Percentiles rank a stretch among this genome's conserved stretches.
Evolutionary conservation across 1,139 yeast genomes (phyloP).

Genomic region (Kodamaea plutei): DNA sequence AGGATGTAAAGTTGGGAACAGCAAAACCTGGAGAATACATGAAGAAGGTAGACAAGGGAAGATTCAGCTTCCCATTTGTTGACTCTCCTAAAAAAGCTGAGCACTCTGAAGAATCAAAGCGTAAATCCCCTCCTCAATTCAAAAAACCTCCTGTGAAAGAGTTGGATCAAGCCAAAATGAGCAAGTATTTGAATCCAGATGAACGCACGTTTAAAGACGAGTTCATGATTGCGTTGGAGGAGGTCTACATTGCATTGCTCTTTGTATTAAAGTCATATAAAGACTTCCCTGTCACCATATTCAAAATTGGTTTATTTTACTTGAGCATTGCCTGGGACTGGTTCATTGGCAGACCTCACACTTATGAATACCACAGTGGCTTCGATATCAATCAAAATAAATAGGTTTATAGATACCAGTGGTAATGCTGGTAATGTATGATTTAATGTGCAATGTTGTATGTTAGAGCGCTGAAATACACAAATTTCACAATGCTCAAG

Average conservation of each 20-base stretch:
- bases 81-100: conserved; percentile 3
- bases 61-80: conserved; percentile 40
- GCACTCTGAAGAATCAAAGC: conserved; percentile 6
- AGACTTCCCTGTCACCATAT: conserved; percentile 63
- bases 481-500: too few species aligned
- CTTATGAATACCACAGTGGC: conserved; percentile 11
- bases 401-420: too few species aligned
- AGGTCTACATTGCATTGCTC: conserved; percentile 58
- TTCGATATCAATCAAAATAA: too few species aligned
- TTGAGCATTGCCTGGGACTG: conserved; percentile 62
- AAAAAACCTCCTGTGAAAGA: conserved; percentile 9
- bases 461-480: too few species aligned
- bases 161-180: conserved; percentile 10
- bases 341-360: conserved; percentile 56
- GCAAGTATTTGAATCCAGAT: conserved; percentile 10
- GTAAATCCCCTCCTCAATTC: conserved; percentile 7
- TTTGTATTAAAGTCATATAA: conserved; percentile 67
- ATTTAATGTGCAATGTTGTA: too few species aligned
- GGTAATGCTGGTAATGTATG: too few species aligned
- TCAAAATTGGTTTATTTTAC: conserved; percentile 46
- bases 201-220: conserved; percentile 32
- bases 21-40: conserved; percentile 44
- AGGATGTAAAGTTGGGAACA: conserved; percentile 37
- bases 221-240: conserved; percentile 50
- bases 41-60: conserved; percentile 26